Conservation (phyloP, 768 basidiomycete genomes). For the Russula ochroleuca region DNA sequence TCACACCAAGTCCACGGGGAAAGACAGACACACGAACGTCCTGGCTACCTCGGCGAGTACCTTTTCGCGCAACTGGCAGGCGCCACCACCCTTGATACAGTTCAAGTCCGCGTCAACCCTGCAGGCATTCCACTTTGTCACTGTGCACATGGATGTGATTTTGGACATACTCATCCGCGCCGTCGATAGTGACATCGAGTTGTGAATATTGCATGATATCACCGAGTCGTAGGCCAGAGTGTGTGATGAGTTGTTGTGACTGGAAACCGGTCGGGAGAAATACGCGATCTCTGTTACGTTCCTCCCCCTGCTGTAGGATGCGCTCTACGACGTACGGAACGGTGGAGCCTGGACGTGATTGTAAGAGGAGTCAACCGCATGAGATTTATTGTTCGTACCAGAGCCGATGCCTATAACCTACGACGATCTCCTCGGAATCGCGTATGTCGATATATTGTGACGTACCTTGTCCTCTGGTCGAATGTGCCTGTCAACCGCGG, state of each 20-base stretch:
- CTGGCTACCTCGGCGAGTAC: slow-evolving; percentile 94
- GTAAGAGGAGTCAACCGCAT: neutral
- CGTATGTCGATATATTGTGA: slow-evolving; percentile 3
- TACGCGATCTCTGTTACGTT: slow-evolving; percentile 71
- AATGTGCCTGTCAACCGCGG: slow-evolving; percentile 90
- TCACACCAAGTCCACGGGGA: neutral
- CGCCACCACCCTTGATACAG: slow-evolving; percentile 96
- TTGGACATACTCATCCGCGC: slow-evolving; percentile 83
- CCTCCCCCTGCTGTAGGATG: slow-evolving; percentile 77
- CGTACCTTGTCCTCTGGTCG: slow-evolving; percentile 74
- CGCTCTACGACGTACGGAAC: slow-evolving; percentile 96
- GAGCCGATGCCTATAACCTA: slow-evolving; percentile 88
- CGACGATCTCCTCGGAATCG: neutral
- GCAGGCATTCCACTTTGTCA: slow-evolving; percentile 2
- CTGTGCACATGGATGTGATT: neutral
- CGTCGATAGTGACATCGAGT: slow-evolving; percentile 97
- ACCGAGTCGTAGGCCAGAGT: slow-evolving; percentile 69
- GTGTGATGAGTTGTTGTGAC: slow-evolving; percentile 90
- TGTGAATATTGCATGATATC: slow-evolving; percentile 85
- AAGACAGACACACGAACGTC: slow-evolving; percentile 47
- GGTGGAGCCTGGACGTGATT: slow-evolving; percentile 61
- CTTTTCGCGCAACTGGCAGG: slow-evolving; percentile 95
- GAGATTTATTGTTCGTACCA: slow-evolving; percentile 39
- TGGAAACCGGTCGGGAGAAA: slow-evolving; percentile 98
- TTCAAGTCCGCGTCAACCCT: slow-evolving; percentile 86